A percentile compares a stretch with the other conserved stretches of the same genome.
phyloP scores from a whole-genome alignment of 2,329 filamentous ascomycete genomes.

The Claviceps sp. region DNA sequence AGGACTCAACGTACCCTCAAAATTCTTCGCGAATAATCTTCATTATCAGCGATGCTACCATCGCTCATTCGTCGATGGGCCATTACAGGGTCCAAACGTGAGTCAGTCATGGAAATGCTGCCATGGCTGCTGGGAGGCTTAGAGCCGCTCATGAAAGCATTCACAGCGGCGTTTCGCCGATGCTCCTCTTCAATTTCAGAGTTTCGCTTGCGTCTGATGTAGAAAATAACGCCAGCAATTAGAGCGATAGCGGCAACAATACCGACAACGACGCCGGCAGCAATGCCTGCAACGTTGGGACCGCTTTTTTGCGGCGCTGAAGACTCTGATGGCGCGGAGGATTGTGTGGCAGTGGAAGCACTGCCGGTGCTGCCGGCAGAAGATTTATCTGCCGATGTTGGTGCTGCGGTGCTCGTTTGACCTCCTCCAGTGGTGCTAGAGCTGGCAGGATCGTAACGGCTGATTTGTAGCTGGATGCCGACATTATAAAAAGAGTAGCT shows the following conservation, averaged over 20 bases:
- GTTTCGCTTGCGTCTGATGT: slow-evolving; percentile 61
- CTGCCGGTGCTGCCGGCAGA: slow-evolving; percentile 5
- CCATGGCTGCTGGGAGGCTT: slow-evolving; percentile 51
- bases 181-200: slow-evolving; percentile 73
- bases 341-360: slow-evolving; percentile 7
- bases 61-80: slow-evolving; percentile 76
- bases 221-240: slow-evolving; percentile 58
- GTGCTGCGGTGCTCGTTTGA: neutral
- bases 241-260: slow-evolving; percentile 56
- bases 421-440: slow-evolving; percentile 4
- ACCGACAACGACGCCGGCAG: slow-evolving; percentile 76
- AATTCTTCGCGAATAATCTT: slow-evolving; percentile 93
- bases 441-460: slow-evolving; percentile 15
- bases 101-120: slow-evolving; percentile 61
- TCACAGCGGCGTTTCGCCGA: slow-evolving; percentile 65
- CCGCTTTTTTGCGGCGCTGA: slow-evolving; percentile 19
- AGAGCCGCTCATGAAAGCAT: slow-evolving; percentile 55
- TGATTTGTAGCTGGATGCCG: slow-evolving; percentile 28
- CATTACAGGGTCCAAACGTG: slow-evolving; percentile 76
- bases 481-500: slow-evolving; percentile 37
- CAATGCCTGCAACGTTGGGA: slow-evolving; percentile 71
- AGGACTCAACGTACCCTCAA: slow-evolving; percentile 57
- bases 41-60: slow-evolving; percentile 91
- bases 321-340: slow-evolving; percentile 8
- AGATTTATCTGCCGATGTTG: slow-evolving; percentile 12